A percentile compares a stretch with the other conserved stretches of the same genome.
Evolutionary conservation across 2,329 filamentous ascomycete genomes (phyloP).

Genomic region (Xylaria sp.): DNA sequence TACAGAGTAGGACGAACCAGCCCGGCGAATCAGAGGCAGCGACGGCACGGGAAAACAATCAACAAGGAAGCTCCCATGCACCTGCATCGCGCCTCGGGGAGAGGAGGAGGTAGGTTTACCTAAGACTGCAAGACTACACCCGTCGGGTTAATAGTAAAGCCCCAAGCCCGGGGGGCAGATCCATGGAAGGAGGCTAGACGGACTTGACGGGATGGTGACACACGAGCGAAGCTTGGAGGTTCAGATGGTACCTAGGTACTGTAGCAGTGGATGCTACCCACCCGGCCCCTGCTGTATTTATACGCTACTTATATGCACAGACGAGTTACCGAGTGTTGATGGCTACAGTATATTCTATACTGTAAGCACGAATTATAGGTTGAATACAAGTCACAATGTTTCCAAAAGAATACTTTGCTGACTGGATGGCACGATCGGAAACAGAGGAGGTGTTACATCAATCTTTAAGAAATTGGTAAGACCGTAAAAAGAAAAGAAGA

Average conservation of each 20-base stretch:
- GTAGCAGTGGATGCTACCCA: constrained; percentile 5
- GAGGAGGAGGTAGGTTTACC: constrained; percentile 30
- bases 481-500: neutral
- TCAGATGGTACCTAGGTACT: constrained; percentile 11
- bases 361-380: neutral
- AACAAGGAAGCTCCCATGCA: constrained; percentile 31
- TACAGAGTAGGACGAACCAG: constrained; percentile 40
- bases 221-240: constrained; percentile 12
- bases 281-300: neutral
- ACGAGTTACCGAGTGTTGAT: neutral
- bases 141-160: constrained; percentile 31
- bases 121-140: constrained; percentile 24
- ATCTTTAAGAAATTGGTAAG: neutral
- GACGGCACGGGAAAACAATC: constrained; percentile 47
- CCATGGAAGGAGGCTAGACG: constrained; percentile 28
- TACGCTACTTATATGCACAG: neutral
- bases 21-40: constrained; percentile 45
- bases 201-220: constrained; percentile 32
- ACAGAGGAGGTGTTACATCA: neutral
- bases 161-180: constrained; percentile 20
- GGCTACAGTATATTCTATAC: neutral
- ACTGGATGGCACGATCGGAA: neutral
- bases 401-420: too few relatives aligned
- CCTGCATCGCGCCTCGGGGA: constrained; percentile 7
- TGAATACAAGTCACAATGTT: neutral